Evolutionary conservation across 163 green algal genomes (phyloP).

Genomic region (Volvox carteri): DNA sequence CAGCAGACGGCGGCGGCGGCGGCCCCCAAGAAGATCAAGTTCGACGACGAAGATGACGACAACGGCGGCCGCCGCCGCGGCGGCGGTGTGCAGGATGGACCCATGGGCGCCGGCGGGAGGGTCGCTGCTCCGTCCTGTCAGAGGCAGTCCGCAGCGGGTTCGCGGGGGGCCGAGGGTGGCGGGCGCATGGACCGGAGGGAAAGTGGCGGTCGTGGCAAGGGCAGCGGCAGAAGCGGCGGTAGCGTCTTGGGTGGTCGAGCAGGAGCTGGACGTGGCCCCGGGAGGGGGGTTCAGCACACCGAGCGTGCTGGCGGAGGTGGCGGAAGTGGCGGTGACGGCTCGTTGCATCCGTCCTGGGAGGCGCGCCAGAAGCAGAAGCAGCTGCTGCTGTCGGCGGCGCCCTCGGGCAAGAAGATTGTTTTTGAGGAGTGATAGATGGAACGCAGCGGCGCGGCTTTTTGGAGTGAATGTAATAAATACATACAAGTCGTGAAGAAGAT

Average conservation of each 20-base stretch:
- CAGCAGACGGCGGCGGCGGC: conserved; percentile 25
- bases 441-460: not conserved
- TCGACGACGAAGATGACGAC: conserved; percentile 53
- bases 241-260: no score
- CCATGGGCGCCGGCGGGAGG: conserved; percentile 25
- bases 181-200: conserved; percentile 2
- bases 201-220: not conserved
- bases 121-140: no score
- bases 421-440: conserved; percentile 61
- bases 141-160: no score
- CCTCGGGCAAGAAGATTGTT: conserved; percentile 63
- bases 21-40: conserved; percentile 55
- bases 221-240: conserved; percentile 38
- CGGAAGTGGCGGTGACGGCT: conserved; percentile 41
- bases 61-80: conserved; percentile 31
- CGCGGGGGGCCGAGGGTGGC: no score
- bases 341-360: conserved; percentile 73
- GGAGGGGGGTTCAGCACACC: no score
- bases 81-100: conserved; percentile 61
- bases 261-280: no score
- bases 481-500: no score
- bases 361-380: conserved; percentile 67
- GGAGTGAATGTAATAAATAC: no score
- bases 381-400: conserved; percentile 20
- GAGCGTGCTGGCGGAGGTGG: conserved; percentile 56